Evolutionary conservation across 2,329 filamentous ascomycete genomes (phyloP).

Genomic region (Fusarium ramigenum): DNA sequence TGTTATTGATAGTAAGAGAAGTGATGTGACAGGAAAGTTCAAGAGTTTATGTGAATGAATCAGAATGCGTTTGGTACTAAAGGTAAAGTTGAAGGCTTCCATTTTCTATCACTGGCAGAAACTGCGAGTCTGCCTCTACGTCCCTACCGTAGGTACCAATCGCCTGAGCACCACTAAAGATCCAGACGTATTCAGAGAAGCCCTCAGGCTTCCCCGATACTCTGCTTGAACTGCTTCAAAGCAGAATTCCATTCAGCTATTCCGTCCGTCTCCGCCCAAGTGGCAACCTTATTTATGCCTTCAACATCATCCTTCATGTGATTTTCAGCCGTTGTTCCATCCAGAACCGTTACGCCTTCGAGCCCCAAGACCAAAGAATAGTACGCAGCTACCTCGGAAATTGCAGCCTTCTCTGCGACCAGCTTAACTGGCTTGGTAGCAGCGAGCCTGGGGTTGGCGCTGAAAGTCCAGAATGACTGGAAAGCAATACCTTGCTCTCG

Average conservation of each 20-base stretch:
- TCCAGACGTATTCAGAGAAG: neutral
- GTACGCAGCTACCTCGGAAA: conserved; percentile 53
- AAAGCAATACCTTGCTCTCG: conserved; percentile 54
- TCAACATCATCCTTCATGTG: conserved; percentile 62
- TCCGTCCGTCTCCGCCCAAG: conserved; percentile 56
- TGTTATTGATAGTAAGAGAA: neutral
- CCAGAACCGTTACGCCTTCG: conserved; percentile 53
- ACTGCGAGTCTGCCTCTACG: neutral
- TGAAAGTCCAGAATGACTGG: conserved; percentile 66
- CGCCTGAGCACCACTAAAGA: neutral
- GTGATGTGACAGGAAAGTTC: neutral
- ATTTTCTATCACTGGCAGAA: conserved; percentile 5
- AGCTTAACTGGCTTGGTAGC: conserved; percentile 55
- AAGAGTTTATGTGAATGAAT: neutral
- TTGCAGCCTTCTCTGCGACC: conserved; percentile 56
- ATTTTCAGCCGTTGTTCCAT: conserved; percentile 56
- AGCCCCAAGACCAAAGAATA: conserved; percentile 61
- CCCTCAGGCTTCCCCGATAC: conserved; percentile 40
- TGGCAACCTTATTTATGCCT: conserved; percentile 52
- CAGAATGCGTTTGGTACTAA: neutral
- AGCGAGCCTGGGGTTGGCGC: conserved; percentile 55
- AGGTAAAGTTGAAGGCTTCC: neutral
- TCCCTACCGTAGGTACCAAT: neutral
- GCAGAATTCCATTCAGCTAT: conserved; percentile 59
- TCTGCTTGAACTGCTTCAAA: conserved; percentile 57